These are phyloP conservation scores for Cicer cuneatum DNA, from an alignment of 306 rosid genomes.

Conservation along the genomic window DNA sequence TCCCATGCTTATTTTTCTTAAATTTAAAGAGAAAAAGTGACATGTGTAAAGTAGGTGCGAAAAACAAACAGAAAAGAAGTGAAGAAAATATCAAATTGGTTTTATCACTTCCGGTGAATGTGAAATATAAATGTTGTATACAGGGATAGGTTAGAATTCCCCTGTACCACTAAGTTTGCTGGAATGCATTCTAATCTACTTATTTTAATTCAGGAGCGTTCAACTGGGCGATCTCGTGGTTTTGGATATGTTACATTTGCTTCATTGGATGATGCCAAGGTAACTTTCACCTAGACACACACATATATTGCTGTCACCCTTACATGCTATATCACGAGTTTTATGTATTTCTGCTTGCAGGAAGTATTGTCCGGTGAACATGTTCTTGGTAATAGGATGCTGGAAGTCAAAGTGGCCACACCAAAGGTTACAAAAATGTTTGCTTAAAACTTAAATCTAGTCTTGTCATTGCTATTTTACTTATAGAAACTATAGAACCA, in stretches of 20 bases:
- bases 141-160: constrained; percentile 11
- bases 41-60: constrained; percentile 5
- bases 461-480: constrained; percentile 36
- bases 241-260: constrained; percentile 97
- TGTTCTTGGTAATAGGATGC: constrained; percentile 84
- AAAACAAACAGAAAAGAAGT: not conserved
- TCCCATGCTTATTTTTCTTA: constrained; percentile 10
- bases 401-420: constrained; percentile 98
- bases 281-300: constrained; percentile 29
- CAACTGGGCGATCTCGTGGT: constrained; percentile 97
- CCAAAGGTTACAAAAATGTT: constrained; percentile 71
- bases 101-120: constrained; percentile 7
- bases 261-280: constrained; percentile 93
- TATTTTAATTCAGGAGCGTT: constrained; percentile 69
- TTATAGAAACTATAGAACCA: not conserved
- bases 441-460: constrained; percentile 15
- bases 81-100: constrained; percentile 1
- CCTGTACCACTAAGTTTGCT: constrained; percentile 11
- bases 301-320: not conserved
- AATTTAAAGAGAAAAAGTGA: not conserved
- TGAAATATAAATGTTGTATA: constrained; percentile 6
- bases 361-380: constrained; percentile 80
- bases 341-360: constrained; percentile 54
- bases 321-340: constrained; percentile 1
- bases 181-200: constrained; percentile 29